Evolutionary conservation across 1,139 yeast species (phyloP), one percentile per base, ranked within the genome.

Genomic region (Blastobotrys arbuscula): DNA sequence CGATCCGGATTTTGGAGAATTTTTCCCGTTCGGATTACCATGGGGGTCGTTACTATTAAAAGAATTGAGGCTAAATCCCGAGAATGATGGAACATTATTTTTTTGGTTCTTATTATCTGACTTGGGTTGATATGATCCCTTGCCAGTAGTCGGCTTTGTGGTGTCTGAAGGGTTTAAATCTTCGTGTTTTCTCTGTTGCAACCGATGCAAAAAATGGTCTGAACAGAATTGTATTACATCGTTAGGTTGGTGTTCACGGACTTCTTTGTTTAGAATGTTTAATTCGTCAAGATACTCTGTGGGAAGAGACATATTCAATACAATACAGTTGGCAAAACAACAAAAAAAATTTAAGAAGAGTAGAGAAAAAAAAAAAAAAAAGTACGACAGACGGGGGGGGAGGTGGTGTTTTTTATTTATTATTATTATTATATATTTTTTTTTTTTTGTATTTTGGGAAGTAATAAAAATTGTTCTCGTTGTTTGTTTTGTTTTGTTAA

Each of bases 171-270:
- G 39, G 16, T 35, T 15, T 16, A 24, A 34, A 21, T 12, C n/a
- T 2, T 23, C 48, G 13, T 33, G 41, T n/a, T 26, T 38, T 13
- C 78, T 42, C 68, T 69, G 79, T 65, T 78, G 82, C 53, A 84
- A 69, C 55, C 81, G 78, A 45, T 73, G 64, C 60, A 76, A 77
- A 70, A 84, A 84, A 66, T 81, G 82, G 63, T 81, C 77, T 53
- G 86, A 84, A 60, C 90, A 82, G 67, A 84, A 85, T 63, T 84
- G 90, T 53, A 84, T 66, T 28, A 84, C 71, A 62, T 84, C 90
- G 18, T 71, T 65, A 1, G 95, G 95, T 58, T 81, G 78, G 59
- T 79, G 77, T 48, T 75, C 70, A 48, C 74, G 70, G 53, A 84
- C 72, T 63, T 82, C 87, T 59, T 73, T 75, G 65, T 81, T 82